A percentile compares a stretch with the other conserved stretches of the same genome.
These are phyloP conservation scores for Pascua guehoae DNA, from an alignment of 1,284 basidiomycete species.

Conservation along the genomic window DNA sequence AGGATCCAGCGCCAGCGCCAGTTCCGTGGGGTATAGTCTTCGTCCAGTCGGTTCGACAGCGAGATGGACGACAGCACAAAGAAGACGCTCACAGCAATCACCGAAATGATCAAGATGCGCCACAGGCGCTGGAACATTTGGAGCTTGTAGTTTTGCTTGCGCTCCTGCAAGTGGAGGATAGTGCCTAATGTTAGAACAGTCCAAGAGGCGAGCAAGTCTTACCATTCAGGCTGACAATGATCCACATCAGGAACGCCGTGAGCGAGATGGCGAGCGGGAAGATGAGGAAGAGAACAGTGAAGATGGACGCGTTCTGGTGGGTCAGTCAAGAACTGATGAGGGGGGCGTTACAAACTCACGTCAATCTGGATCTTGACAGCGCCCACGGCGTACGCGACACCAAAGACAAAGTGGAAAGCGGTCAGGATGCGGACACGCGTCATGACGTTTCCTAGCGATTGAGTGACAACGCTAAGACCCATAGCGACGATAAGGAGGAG, in stretches of 20 bases:
- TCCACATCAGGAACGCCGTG: conserved; percentile 93
- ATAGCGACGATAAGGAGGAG: conserved; percentile 86
- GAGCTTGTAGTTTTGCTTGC: conserved; percentile 83
- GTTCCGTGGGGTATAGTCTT: conserved; percentile 90
- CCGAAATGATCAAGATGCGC: conserved; percentile 78
- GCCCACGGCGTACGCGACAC: conserved; percentile 85
- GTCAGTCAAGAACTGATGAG: neutral
- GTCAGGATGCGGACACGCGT: conserved; percentile 46
- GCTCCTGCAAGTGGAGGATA: conserved; percentile 72
- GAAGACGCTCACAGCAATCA: conserved; percentile 79
- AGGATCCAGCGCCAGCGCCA: conserved; percentile 95
- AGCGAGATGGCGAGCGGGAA: conserved; percentile 91
- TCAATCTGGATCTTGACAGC: conserved; percentile 89
- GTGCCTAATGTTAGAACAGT: conserved; percentile 58
- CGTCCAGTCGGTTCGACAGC: conserved; percentile 82
- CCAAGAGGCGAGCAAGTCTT: conserved; percentile 15
- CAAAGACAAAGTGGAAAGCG: conserved; percentile 78
- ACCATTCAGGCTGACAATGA: conserved; percentile 80
- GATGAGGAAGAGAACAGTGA: conserved; percentile 76
- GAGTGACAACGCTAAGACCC: conserved; percentile 70
- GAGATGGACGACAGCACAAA: conserved; percentile 89
- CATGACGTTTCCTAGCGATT: conserved; percentile 47
- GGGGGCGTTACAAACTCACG: conserved; percentile 30
- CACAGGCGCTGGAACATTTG: conserved; percentile 82
- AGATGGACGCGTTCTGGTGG: conserved; percentile 63